These are phyloP conservation scores for Pleurotus citrinopileatus DNA, from an alignment of 768 basidiomycete genomes.

Conservation along the genomic window DNA sequence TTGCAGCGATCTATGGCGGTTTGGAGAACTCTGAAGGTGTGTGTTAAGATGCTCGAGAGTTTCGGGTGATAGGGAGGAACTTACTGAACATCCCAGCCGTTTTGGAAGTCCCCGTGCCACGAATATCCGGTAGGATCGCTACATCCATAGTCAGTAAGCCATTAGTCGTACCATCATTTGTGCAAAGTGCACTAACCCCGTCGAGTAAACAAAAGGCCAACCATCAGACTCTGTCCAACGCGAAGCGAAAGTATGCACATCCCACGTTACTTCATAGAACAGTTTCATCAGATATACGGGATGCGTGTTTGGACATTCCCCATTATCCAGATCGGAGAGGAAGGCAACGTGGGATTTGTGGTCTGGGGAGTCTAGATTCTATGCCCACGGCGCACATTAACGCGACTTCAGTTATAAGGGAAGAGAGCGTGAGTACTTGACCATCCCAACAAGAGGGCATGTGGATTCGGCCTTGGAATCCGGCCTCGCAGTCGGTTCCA, in stretches of 20 bases:
- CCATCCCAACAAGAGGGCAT: constrained; percentile 42
- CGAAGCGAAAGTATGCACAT: constrained; percentile 28
- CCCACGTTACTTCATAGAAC: constrained; percentile 40
- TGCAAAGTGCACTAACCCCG: no score
- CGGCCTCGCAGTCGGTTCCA: constrained; percentile 37
- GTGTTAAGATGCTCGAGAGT: not conserved
- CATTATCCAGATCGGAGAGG: constrained; percentile 33
- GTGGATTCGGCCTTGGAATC: constrained; percentile 37
- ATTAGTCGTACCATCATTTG: no score
- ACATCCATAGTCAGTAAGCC: no score
- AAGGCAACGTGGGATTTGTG: constrained; percentile 29
- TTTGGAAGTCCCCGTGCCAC: constrained; percentile 45
- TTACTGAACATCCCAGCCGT: constrained; percentile 44
- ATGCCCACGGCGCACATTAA: not conserved
- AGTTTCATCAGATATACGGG: constrained; percentile 37
- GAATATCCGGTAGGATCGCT: constrained; percentile 54
- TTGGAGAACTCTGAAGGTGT: constrained; percentile 31
- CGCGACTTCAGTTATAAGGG: not conserved
- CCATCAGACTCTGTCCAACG: constrained; percentile 33
- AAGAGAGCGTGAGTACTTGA: constrained; percentile 21
- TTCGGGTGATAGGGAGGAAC: not conserved
- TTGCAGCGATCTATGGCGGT: constrained; percentile 45
- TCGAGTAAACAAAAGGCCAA: constrained; percentile 45
- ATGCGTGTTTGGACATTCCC: constrained; percentile 33
- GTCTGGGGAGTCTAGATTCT: constrained; percentile 39